phyloP scores from a whole-genome alignment of 495 filamentous ascomycete species.

The Penicillium argentinense region DNA sequence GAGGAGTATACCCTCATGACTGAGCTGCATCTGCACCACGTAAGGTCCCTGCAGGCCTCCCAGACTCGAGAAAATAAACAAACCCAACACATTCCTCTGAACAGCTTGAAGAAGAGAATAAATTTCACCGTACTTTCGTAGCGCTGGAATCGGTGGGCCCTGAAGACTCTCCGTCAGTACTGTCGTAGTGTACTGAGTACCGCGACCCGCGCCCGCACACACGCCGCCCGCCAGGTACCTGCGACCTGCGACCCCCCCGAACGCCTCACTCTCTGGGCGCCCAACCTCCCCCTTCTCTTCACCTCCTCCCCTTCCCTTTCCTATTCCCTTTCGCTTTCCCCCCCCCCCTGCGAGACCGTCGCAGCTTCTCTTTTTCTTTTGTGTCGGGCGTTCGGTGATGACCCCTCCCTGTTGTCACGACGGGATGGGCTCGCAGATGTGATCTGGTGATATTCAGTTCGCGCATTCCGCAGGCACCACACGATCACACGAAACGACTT shows the following conservation, averaged over 20 bases:
- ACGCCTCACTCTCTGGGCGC: slow-evolving; percentile 1
- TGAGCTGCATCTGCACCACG: neutral
- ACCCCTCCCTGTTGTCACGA: slow-evolving; percentile 14
- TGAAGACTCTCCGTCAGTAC: no score
- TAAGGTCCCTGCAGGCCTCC: neutral
- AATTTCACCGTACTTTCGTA: no score
- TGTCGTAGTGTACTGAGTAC: neutral
- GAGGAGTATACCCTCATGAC: no score
- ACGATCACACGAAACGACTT: neutral
- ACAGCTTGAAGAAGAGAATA: no score
- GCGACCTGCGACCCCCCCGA: slow-evolving; percentile 1
- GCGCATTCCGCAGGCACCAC: slow-evolving; percentile 27
- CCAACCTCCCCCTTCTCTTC: slow-evolving; percentile 15
- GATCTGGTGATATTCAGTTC: slow-evolving; percentile 30
- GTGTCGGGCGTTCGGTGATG: slow-evolving; percentile 31
- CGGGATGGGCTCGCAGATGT: slow-evolving; percentile 33
- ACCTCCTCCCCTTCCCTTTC: slow-evolving; percentile 11
- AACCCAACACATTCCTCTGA: no score
- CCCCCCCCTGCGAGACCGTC: slow-evolving; percentile 11
- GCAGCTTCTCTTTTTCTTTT: slow-evolving; percentile 23
- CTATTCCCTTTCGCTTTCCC: slow-evolving; percentile 13
- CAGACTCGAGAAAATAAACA: neutral
- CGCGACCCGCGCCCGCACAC: neutral
- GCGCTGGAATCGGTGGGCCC: no score
- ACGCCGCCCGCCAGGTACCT: neutral